These are phyloP conservation scores for Gnaphalium uliginosum DNA, from an alignment of 129 eudicot species.

Conservation along the genomic window DNA sequence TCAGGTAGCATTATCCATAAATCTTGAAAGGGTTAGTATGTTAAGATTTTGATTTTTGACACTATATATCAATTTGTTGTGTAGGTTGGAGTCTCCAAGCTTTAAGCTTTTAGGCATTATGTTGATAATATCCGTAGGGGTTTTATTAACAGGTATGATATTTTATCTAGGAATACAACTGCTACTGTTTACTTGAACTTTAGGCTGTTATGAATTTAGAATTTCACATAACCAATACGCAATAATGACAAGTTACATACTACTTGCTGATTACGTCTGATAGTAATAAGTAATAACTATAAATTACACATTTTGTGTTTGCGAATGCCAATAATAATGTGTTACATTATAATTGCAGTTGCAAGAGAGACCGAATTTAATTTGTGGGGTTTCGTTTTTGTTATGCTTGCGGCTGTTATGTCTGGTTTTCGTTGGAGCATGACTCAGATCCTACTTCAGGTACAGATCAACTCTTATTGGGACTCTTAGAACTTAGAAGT, in stretches of 20 bases:
- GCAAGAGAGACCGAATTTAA: slow-evolving; percentile 95
- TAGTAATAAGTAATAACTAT: background rate
- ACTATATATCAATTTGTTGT: slow-evolving; percentile 29
- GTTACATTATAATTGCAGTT: slow-evolving; percentile 42
- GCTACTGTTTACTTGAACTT: background rate
- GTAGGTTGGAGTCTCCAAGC: slow-evolving; percentile 98
- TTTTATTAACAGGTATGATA: slow-evolving; percentile 78
- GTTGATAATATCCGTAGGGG: slow-evolving; percentile 74
- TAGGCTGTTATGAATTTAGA: background rate
- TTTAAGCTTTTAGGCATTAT: slow-evolving; percentile 83
- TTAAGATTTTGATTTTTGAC: slow-evolving; percentile 7
- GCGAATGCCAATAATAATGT: background rate
- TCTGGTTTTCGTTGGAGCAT: slow-evolving; percentile 98
- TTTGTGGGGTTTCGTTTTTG: slow-evolving; percentile 90
- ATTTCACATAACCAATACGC: background rate
- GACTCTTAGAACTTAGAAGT: background rate
- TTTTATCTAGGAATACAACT: slow-evolving; percentile 13
- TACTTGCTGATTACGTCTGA: background rate
- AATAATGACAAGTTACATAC: background rate
- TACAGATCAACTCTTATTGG: slow-evolving; percentile 23
- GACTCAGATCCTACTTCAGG: slow-evolving; percentile 99
- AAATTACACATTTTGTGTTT: background rate
- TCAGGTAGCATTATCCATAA: slow-evolving; percentile 56
- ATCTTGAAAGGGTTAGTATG: background rate
- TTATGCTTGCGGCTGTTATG: slow-evolving; percentile 99